Evolutionary conservation across 352 stramenopile genomes (phyloP).

Genomic region (Globisporangium camurandrum): DNA sequence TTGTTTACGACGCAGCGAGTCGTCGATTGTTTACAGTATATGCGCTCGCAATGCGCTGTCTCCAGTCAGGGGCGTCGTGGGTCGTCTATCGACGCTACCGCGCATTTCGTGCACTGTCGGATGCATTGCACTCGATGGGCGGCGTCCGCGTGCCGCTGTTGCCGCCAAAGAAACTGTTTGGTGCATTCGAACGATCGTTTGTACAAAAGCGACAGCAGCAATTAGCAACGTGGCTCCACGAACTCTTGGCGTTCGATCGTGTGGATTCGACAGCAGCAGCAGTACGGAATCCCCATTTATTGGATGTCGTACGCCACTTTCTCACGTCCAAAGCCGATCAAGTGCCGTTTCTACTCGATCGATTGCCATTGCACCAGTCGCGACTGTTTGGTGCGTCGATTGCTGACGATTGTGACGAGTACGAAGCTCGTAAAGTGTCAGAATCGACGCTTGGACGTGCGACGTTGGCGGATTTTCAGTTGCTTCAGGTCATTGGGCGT

Average conservation of each 20-base stretch:
- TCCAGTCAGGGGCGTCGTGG: constrained; percentile 66
- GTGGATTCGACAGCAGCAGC: constrained; percentile 61
- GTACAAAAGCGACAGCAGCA: constrained; percentile 65
- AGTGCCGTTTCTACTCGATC: constrained; percentile 62
- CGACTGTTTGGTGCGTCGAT: constrained; percentile 63
- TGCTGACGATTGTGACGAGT: constrained; percentile 44
- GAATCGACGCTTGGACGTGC: constrained; percentile 15
- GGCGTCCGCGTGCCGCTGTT: constrained; percentile 70
- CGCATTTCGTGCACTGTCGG: constrained; percentile 77
- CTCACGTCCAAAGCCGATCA: constrained; percentile 79
- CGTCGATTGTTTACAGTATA: constrained; percentile 83
- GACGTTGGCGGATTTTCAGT: constrained; percentile 67
- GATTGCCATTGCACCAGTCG: constrained; percentile 50
- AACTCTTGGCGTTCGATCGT: constrained; percentile 61
- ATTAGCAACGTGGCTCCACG: constrained; percentile 59
- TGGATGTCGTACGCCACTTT: constrained; percentile 76
- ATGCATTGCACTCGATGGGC: constrained; percentile 47
- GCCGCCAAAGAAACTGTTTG: constrained; percentile 79
- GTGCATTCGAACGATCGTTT: constrained; percentile 78
- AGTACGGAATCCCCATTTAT: constrained; percentile 71
- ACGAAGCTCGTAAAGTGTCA: no score
- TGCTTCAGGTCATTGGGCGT: constrained; percentile 87
- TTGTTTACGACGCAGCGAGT: constrained; percentile 64
- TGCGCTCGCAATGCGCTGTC: constrained; percentile 68
- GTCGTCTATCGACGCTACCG: constrained; percentile 81